A percentile compares a stretch with the other conserved stretches of the same genome.
Conservation (phyloP, 2,329 filamentous ascomycete genomes). For the Paradendryphiella salina region DNA sequence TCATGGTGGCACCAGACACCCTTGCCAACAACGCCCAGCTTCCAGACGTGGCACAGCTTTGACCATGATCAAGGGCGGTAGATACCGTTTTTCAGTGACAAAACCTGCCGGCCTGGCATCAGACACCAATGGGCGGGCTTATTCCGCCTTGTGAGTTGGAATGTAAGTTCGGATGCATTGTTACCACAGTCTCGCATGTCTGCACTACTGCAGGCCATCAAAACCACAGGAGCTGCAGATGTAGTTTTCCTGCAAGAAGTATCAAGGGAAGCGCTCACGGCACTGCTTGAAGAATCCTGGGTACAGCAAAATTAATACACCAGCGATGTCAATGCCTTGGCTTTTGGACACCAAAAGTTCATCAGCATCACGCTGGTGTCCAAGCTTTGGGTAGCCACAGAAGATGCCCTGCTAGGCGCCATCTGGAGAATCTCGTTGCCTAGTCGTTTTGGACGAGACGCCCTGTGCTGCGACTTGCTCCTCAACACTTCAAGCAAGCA, state of each 20-base stretch:
- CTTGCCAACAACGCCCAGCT: conserved; percentile 5
- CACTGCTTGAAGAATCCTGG: conserved; percentile 1
- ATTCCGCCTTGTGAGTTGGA: conserved; percentile 9
- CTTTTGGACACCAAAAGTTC: conserved; percentile 2
- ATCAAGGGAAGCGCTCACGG: background rate
- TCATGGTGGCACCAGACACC: conserved; percentile 11
- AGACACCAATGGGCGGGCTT: conserved; percentile 4
- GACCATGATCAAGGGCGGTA: background rate
- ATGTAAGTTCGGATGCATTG: background rate
- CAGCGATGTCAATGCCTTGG: background rate
- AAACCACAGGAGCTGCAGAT: background rate
- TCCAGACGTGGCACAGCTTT: conserved; percentile 5
- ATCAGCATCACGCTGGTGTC: conserved; percentile 2
- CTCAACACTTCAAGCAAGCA: conserved; percentile 2
- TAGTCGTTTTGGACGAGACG: conserved; percentile 8
- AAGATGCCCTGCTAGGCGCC: background rate
- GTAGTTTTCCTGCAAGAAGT: conserved; percentile 10
- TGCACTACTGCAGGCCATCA: background rate
- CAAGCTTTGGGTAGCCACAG: background rate
- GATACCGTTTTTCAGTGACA: background rate
- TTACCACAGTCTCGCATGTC: conserved; percentile 2
- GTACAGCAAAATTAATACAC: conserved; percentile 5
- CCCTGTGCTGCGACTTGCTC: conserved; percentile 5
- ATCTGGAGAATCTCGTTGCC: conserved; percentile 5
- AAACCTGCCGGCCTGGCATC: background rate